A percentile compares a stretch with the other conserved stretches of the same genome.
Conservation (phyloP, 139 green algal species). For the Coelastrella sp. region DNA sequence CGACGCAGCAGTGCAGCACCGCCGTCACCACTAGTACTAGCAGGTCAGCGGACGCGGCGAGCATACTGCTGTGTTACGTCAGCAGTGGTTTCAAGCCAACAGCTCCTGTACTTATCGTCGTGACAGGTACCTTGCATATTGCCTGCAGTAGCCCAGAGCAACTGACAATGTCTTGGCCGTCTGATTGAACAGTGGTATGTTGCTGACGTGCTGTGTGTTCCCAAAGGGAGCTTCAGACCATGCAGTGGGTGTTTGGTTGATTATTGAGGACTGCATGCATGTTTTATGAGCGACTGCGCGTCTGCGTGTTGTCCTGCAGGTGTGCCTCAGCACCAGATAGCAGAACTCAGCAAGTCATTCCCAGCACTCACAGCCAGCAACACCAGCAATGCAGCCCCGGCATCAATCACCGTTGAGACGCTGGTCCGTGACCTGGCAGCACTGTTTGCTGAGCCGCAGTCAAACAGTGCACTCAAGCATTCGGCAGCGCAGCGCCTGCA, state of each 20-base stretch:
- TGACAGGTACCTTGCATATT: too few species aligned
- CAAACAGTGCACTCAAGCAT: neutral
- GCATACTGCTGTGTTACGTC: too few species aligned
- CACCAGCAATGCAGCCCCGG: neutral
- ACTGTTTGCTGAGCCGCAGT: neutral
- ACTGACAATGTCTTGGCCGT: too few species aligned
- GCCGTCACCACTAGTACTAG: constrained; percentile 29
- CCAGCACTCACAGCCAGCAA: neutral
- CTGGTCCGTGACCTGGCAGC: constrained; percentile 19
- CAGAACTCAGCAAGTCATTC: constrained; percentile 1
- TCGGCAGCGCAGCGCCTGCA: constrained; percentile 17
- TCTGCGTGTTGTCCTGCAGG: neutral
- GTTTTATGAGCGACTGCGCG: too few species aligned
- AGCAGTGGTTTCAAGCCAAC: neutral
- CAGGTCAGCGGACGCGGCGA: too few species aligned
- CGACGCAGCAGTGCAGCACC: constrained; percentile 34
- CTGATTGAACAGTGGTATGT: too few species aligned
- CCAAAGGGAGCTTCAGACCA: too few species aligned
- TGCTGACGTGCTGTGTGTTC: too few species aligned
- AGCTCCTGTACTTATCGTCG: too few species aligned
- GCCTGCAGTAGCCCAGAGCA: too few species aligned
- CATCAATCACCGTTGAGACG: neutral
- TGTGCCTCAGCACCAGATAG: constrained; percentile 22
- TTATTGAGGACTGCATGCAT: too few species aligned
- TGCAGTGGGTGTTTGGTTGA: too few species aligned